Conservation (phyloP, 345 rosid species). For the Hibiscus trionum region DNA sequence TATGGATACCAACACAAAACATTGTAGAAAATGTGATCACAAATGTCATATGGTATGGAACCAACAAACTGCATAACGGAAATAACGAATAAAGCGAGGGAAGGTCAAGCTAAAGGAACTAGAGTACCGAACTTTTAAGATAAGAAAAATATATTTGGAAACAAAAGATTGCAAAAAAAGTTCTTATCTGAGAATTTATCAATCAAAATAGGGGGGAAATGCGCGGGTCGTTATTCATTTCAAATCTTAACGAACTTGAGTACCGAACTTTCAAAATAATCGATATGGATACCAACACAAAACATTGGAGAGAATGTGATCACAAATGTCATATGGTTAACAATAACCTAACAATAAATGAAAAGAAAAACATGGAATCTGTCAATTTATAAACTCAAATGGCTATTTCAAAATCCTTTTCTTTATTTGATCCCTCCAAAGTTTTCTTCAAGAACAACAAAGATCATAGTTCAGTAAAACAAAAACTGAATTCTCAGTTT, state of each 20-base stretch:
- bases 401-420: not conserved
- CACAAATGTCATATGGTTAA: not conserved
- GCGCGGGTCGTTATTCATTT: not conserved
- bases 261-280: not conserved
- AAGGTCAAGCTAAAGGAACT: constrained; percentile 1
- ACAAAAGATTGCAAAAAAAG: not conserved
- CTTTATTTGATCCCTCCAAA: not conserved
- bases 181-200: not conserved
- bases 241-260: not conserved
- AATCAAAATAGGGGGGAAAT: not conserved
- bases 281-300: not conserved
- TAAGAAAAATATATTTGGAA: not conserved
- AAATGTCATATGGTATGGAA: not conserved
- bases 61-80: constrained; percentile 1
- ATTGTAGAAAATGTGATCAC: not conserved
- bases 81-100: not conserved
- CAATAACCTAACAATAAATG: not conserved
- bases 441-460: constrained; percentile 2
- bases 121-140: constrained; percentile 11
- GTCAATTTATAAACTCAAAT: not conserved
- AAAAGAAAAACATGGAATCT: not conserved
- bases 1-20: not conserved
- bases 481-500: constrained; percentile 4
- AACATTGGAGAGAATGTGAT: not conserved
- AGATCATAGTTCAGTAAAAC: not conserved